Conservation (phyloP, 345 rosid genomes). For the Citrus medica region DNA sequence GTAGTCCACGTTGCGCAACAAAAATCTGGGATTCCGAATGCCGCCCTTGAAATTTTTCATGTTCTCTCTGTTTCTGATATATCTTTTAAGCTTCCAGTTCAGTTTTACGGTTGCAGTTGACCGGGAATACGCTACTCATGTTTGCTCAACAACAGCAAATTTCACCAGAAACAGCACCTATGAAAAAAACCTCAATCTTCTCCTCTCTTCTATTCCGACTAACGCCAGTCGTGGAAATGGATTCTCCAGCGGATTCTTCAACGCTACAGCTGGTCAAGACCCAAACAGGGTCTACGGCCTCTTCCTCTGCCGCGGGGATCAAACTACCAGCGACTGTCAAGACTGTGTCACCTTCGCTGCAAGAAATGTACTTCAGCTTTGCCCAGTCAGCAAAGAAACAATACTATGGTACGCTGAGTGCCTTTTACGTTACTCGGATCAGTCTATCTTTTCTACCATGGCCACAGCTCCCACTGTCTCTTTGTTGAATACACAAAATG, state of each 20-base stretch:
- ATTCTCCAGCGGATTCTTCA: slow-evolving; percentile 26
- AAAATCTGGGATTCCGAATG: not conserved
- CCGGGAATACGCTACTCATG: not conserved
- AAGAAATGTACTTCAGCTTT: slow-evolving; percentile 3
- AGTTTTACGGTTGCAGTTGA: not conserved
- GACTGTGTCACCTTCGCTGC: slow-evolving; percentile 32
- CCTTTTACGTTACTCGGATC: slow-evolving; percentile 35
- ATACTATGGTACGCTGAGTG: slow-evolving; percentile 44
- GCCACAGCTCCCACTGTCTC: not conserved
- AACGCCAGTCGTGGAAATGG: slow-evolving; percentile 20
- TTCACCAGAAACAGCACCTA: slow-evolving; percentile 29
- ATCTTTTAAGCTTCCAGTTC: not conserved
- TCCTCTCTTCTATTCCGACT: slow-evolving; percentile 32
- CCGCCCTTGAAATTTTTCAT: not conserved
- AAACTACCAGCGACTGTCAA: not conserved
- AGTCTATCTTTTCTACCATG: slow-evolving; percentile 11
- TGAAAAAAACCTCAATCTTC: slow-evolving; percentile 34
- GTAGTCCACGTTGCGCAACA: too few relatives aligned
- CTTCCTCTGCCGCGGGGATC: slow-evolving; percentile 17
- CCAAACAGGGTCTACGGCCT: slow-evolving; percentile 25
- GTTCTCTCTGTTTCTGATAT: not conserved
- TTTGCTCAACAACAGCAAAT: not conserved
- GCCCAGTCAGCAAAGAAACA: slow-evolving; percentile 29
- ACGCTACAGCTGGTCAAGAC: slow-evolving; percentile 28
- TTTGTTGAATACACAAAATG: slow-evolving; percentile 11